phyloP scores from a whole-genome alignment of 768 basidiomycete species.

The Hericium rajendrae region DNA sequence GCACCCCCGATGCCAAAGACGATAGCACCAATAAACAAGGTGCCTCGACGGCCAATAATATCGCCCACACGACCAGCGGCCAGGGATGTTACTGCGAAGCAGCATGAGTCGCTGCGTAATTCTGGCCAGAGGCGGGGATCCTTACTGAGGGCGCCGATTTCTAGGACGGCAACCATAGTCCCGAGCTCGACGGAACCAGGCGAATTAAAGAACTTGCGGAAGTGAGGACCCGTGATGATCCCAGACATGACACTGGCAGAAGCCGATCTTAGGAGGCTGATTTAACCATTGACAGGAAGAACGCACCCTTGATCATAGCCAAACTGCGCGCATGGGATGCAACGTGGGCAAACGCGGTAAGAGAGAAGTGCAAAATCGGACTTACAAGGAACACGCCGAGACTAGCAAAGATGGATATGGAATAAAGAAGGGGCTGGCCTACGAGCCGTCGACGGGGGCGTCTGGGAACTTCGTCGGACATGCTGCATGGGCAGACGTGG shows the following conservation, averaged over 20 bases:
- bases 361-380: constrained; percentile 6
- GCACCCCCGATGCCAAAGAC: constrained; percentile 83
- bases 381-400: constrained; percentile 79
- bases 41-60: constrained; percentile 74
- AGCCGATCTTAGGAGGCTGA: background rate
- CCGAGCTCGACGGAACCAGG: constrained; percentile 70
- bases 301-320: constrained; percentile 81
- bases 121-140: constrained; percentile 1
- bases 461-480: constrained; percentile 28
- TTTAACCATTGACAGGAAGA: background rate
- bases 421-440: constrained; percentile 69
- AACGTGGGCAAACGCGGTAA: background rate
- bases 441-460: constrained; percentile 47
- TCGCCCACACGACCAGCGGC: constrained; percentile 87
- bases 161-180: constrained; percentile 94
- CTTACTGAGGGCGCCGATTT: constrained; percentile 85
- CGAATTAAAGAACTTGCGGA: constrained; percentile 71
- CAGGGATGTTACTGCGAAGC: constrained; percentile 65
- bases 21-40: constrained; percentile 72
- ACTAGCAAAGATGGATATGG: constrained; percentile 73
- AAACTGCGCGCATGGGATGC: constrained; percentile 35
- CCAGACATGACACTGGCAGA: constrained; percentile 73
- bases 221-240: constrained; percentile 82
- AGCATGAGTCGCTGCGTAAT: background rate
- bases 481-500: constrained; percentile 36